Base-by-base conservation (phyloP, 2,329 filamentous ascomycete species). In the Hymenoscyphus fraxineus region DNA sequence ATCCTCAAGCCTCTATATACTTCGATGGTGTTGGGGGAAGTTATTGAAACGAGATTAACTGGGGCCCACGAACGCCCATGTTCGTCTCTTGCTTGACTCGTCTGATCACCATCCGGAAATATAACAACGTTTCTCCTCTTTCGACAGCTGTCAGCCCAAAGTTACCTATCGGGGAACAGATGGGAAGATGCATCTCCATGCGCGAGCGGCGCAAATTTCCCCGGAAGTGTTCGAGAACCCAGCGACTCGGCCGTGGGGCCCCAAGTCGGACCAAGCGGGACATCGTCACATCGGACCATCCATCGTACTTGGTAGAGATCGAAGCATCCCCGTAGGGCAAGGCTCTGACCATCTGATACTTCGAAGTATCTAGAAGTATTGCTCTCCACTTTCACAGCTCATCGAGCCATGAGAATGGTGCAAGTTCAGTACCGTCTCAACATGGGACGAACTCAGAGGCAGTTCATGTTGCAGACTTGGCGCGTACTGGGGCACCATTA, bases 101-200 rank as follows among this genome's bases (percentile, higher is more conserved):
- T 72, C 71, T 74, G 71, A 72, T 73, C 70, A 66, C 55, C 70
- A 68, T 67, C 65, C 63, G 27, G 64, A 67, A 67, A 62, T 44
- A 65, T 65, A 61, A 60, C 35, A 61, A 63, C 64, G 47, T 62
- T 68, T 62, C 57, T 13, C 54, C 12, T 9, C 7, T 10, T 12
- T 47, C 35, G 64, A 40, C 57, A 58, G 40, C 39, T 58, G 64
- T 19, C 61, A 54, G 10, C 31, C 15, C 10, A 22, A 19, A 19
- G 27, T 51, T 40, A 38, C 19, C 40, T 32, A 61, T 22, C n/a
- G n/a, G 31, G 38, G 38, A 22, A 22, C 16, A 16, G 59, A 38
- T 44, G 15, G 12, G 6, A 35, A 10, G 19, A 15, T 58, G 27
- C 16, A 19, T 39, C 31, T 22, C 44, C 44, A 22, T 22, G 44